These are phyloP conservation scores for Jaapia argillacea DNA, from an alignment of 768 basidiomycete species.

Conservation along the genomic window DNA sequence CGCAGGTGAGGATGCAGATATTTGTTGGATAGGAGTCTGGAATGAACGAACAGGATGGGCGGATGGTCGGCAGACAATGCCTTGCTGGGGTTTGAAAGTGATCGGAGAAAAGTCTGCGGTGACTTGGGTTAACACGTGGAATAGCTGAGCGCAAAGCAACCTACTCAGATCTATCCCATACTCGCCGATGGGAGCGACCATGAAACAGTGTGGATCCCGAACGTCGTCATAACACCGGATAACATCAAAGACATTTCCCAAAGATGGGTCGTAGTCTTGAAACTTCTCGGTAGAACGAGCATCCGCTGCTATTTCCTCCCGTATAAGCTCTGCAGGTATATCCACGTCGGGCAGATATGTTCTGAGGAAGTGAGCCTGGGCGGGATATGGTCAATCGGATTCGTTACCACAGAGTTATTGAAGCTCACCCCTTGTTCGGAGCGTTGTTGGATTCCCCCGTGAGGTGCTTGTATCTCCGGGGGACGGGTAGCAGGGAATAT, in stretches of 20 bases:
- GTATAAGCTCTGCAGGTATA: constrained; percentile 57
- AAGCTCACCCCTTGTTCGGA: constrained; percentile 57
- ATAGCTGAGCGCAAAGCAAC: constrained; percentile 12
- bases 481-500: constrained; percentile 54
- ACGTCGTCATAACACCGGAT: constrained; percentile 20
- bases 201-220: constrained; percentile 18
- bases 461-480: constrained; percentile 18
- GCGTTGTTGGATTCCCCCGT: constrained; percentile 31
- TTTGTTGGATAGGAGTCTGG: constrained; percentile 60
- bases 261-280: constrained; percentile 32
- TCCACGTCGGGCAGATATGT: constrained; percentile 66
- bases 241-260: constrained; percentile 42
- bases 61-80: constrained; percentile 28
- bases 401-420: constrained; percentile 1
- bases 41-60: constrained; percentile 36
- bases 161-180: constrained; percentile 49
- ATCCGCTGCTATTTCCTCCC: constrained; percentile 42
- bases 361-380: constrained; percentile 62
- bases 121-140: too few relatives aligned
- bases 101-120: constrained; percentile 41
- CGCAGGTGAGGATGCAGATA: constrained; percentile 19
- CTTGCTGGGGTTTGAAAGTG: constrained; percentile 14
- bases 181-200: constrained; percentile 60
- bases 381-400: constrained; percentile 1
- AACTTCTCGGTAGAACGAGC: constrained; percentile 28